These are phyloP conservation scores for Termitomyces sp. DNA, from an alignment of 768 basidiomycete species.

Conservation along the genomic window DNA sequence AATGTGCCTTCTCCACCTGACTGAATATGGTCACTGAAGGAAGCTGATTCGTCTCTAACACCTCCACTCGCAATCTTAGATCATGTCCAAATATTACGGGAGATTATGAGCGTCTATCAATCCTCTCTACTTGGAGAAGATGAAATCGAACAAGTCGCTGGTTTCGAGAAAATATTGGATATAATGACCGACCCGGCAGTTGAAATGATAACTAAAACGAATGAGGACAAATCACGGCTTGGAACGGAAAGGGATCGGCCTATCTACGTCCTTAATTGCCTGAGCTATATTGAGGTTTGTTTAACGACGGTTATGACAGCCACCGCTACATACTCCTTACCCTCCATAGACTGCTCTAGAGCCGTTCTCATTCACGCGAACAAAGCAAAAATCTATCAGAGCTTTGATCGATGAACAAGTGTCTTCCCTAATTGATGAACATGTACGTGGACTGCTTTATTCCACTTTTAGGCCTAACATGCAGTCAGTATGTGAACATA, in stretches of 20 bases:
- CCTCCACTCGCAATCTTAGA: slow-evolving; percentile 81
- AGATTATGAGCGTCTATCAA: slow-evolving; percentile 86
- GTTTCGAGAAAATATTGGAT: slow-evolving; percentile 73
- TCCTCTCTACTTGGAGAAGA: slow-evolving; percentile 74
- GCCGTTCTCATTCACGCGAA: slow-evolving; percentile 60
- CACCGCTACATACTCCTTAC: not conserved
- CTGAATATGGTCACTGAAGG: slow-evolving; percentile 34
- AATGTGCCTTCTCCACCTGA: not conserved
- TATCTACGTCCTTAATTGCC: slow-evolving; percentile 83
- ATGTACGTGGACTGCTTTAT: slow-evolving; percentile 47
- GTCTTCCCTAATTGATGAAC: slow-evolving; percentile 66
- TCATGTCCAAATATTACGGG: slow-evolving; percentile 76
- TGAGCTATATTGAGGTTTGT: slow-evolving; percentile 75
- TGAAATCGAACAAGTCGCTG: slow-evolving; percentile 30
- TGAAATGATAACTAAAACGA: slow-evolving; percentile 63
- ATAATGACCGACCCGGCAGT: slow-evolving; percentile 83
- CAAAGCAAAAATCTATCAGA: slow-evolving; percentile 56
- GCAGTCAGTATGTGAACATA: slow-evolving; percentile 40
- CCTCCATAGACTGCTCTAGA: slow-evolving; percentile 54
- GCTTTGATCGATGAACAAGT: slow-evolving; percentile 58
- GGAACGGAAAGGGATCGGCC: slow-evolving; percentile 72
- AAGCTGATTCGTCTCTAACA: slow-evolving; percentile 56
- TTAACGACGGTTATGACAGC: not conserved
- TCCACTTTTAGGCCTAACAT: slow-evolving; percentile 2
- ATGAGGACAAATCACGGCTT: slow-evolving; percentile 55